phyloP scores from a whole-genome alignment of 306 rosid species.

The Quercus suber region DNA sequence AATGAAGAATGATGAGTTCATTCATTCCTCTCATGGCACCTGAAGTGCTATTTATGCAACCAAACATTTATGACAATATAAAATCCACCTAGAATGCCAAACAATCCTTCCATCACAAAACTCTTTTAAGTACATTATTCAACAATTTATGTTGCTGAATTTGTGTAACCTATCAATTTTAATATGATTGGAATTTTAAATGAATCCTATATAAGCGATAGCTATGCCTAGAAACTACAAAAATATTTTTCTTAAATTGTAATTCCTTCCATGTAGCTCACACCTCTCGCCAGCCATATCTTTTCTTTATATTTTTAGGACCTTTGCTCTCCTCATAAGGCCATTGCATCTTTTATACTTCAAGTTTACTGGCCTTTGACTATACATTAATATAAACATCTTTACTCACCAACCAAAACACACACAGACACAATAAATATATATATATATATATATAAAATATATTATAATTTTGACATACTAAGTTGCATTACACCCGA shows the following conservation, averaged over 20 bases:
- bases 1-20: neutral
- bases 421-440: too few relatives aligned
- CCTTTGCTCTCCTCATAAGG: neutral
- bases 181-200: neutral
- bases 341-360: neutral
- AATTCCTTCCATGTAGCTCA: neutral
- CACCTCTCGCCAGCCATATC: neutral
- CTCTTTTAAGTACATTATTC: neutral
- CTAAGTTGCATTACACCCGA: neutral
- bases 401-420: too few relatives aligned
- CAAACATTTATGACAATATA: neutral
- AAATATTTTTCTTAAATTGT: neutral
- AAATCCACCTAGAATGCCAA: neutral
- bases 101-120: neutral
- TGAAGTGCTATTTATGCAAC: neutral
- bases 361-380: neutral
- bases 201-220: neutral
- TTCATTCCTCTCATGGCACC: neutral
- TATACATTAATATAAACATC: neutral
- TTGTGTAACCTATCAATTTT: neutral
- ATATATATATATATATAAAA: too few relatives aligned
- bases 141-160: neutral
- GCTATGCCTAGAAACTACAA: too few relatives aligned
- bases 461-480: neutral
- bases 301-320: neutral